phyloP scores from a whole-genome alignment of 805 yeast species.

The Teunomyces aglyptinius region DNA sequence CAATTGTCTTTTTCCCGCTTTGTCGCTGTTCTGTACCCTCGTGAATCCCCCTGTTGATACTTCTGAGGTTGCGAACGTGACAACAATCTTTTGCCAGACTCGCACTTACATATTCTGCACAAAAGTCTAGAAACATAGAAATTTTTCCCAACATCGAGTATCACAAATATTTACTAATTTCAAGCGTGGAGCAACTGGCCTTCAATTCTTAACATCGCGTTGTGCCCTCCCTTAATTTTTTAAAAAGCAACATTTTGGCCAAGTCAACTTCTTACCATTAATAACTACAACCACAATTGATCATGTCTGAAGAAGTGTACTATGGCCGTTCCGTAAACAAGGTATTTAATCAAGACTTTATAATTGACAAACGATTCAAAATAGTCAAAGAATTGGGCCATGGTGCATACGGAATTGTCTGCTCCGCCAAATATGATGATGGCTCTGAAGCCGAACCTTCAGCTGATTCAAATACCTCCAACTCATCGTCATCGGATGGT shows the following conservation, averaged over 20 bases:
- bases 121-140: not conserved
- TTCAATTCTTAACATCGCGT: not conserved
- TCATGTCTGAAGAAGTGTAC: slow-evolving; percentile 10
- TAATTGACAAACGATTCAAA: slow-evolving; percentile 85
- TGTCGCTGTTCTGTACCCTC: not conserved
- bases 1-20: not conserved
- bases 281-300: not conserved
- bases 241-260: not conserved
- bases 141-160: not conserved
- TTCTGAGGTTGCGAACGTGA: not conserved
- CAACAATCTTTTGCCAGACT: not conserved
- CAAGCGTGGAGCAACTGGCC: not conserved
- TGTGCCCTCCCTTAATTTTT: not conserved
- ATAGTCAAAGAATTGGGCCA: slow-evolving; percentile 93
- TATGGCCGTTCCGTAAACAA: slow-evolving; percentile 37
- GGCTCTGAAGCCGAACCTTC: slow-evolving; percentile 40
- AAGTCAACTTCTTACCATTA: not conserved
- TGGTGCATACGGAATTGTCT: slow-evolving; percentile 97
- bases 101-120: not conserved
- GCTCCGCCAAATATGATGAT: slow-evolving; percentile 87
- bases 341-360: slow-evolving; percentile 78
- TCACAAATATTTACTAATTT: not conserved
- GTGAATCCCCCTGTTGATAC: not conserved
- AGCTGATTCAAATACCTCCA: slow-evolving; percentile 6
- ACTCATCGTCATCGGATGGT: slow-evolving; percentile 24